Evolutionary conservation across 208 protist genomes (phyloP).

Genomic region (Leishmania lainsoni): DNA sequence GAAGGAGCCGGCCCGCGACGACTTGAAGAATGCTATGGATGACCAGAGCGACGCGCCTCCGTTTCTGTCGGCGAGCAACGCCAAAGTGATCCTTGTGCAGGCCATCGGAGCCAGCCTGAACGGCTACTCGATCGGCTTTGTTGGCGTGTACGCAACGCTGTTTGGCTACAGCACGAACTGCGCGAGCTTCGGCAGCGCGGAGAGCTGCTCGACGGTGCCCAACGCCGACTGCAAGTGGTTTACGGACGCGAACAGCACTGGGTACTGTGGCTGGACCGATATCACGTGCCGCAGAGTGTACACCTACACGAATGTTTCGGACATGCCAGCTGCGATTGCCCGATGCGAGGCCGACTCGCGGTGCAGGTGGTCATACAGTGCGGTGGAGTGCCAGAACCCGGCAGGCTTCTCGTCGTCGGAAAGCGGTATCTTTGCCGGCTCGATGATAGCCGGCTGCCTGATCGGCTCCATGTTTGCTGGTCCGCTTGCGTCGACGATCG

Average conservation of each 20-base stretch:
- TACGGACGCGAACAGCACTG: background rate
- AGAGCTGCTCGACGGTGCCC: constrained; percentile 42
- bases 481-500: constrained; percentile 41
- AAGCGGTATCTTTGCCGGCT: constrained; percentile 77
- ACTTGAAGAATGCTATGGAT: background rate
- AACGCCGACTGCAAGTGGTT: constrained; percentile 67
- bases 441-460: constrained; percentile 84
- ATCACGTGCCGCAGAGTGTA: constrained; percentile 39
- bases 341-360: constrained; percentile 30
- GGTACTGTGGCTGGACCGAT: constrained; percentile 45
- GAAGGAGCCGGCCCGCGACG: background rate
- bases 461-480: constrained; percentile 77
- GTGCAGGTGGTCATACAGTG: constrained; percentile 62
- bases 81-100: constrained; percentile 56
- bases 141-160: constrained; percentile 67
- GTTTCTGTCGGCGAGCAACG: constrained; percentile 25
- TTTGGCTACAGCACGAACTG: constrained; percentile 70
- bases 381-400: constrained; percentile 52
- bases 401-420: constrained; percentile 57
- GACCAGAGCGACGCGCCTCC: background rate
- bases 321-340: background rate
- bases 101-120: constrained; percentile 53
- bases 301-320: background rate
- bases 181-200: constrained; percentile 33
- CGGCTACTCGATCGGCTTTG: constrained; percentile 80